phyloP scores from a whole-genome alignment of 73 alveolate genomes.

The Paramecium primaurelia region DNA sequence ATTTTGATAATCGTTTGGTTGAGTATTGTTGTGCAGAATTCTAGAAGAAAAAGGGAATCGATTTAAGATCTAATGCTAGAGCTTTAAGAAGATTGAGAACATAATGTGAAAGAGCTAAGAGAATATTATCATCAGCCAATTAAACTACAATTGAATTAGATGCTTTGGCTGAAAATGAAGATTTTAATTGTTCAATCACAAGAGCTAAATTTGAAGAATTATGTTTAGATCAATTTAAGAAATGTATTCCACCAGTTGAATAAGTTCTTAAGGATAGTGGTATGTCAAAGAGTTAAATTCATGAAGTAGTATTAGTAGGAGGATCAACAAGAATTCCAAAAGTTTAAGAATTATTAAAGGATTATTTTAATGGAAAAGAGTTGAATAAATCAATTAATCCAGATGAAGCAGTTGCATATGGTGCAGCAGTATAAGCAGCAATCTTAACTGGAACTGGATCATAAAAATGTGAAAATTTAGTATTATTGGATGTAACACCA shows the following conservation, averaged over 20 bases:
- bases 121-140: slow-evolving; percentile 79
- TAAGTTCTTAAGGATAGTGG: slow-evolving; percentile 57
- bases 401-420: slow-evolving; percentile 68
- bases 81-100: slow-evolving; percentile 94
- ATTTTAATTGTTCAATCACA: slow-evolving; percentile 69
- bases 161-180: slow-evolving; percentile 81
- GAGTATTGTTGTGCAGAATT: slow-evolving; percentile 69
- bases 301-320: slow-evolving; percentile 75
- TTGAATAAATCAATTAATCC: slow-evolving; percentile 64
- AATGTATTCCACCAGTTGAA: slow-evolving; percentile 79
- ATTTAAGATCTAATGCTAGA: slow-evolving; percentile 77
- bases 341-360: slow-evolving; percentile 33
- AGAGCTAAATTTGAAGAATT: slow-evolving; percentile 72
- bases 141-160: slow-evolving; percentile 90
- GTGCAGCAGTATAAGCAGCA: slow-evolving; percentile 56
- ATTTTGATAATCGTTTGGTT: slow-evolving; percentile 84
- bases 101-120: slow-evolving; percentile 96
- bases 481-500: slow-evolving; percentile 70
- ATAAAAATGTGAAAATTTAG: slow-evolving; percentile 33
- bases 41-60: slow-evolving; percentile 78
- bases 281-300: slow-evolving; percentile 64
- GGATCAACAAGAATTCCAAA: slow-evolving; percentile 83
- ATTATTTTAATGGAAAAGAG: slow-evolving; percentile 51
- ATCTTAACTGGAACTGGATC: slow-evolving; percentile 55
- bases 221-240: slow-evolving; percentile 72